These are phyloP conservation scores for Gloeostereum incarnatum DNA, from an alignment of 768 basidiomycete species.

Conservation along the genomic window DNA sequence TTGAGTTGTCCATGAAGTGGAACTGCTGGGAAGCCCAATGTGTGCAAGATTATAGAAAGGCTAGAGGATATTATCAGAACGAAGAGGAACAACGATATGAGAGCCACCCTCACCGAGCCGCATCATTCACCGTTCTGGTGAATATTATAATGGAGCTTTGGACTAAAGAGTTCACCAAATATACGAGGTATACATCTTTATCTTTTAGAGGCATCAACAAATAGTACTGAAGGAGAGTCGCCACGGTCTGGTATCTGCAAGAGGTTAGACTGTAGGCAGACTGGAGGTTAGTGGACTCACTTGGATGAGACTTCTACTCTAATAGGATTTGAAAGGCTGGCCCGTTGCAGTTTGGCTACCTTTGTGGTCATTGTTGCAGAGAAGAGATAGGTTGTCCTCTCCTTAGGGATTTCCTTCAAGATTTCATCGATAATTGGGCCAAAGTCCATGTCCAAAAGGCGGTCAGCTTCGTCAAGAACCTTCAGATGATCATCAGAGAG, in stretches of 20 bases:
- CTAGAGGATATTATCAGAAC: slow-evolving; percentile 27
- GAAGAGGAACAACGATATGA: neutral
- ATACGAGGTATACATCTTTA: slow-evolving; percentile 87
- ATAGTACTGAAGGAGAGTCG: slow-evolving; percentile 92
- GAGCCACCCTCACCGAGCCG: slow-evolving; percentile 51
- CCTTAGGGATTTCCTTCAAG: slow-evolving; percentile 88
- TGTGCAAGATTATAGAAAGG: slow-evolving; percentile 81
- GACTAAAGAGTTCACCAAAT: slow-evolving; percentile 81
- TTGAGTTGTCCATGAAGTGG: slow-evolving; percentile 93
- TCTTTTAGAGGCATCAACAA: slow-evolving; percentile 86
- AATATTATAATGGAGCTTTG: slow-evolving; percentile 95
- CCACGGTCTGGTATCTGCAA: slow-evolving; percentile 89
- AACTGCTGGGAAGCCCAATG: slow-evolving; percentile 88
- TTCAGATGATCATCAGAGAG: too few relatives aligned
- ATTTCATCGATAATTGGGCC: slow-evolving; percentile 95
- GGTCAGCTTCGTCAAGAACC: slow-evolving; percentile 98
- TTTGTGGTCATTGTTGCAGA: slow-evolving; percentile 99
- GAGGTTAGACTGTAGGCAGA: neutral
- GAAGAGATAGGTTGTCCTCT: slow-evolving; percentile 92
- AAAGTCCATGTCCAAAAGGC: slow-evolving; percentile 94
- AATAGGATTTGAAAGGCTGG: slow-evolving; percentile 89
- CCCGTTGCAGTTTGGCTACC: slow-evolving; percentile 91
- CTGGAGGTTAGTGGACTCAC: slow-evolving; percentile 34
- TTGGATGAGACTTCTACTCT: slow-evolving; percentile 90
- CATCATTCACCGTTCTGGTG: slow-evolving; percentile 91